Percentiles rank a stretch among this genome's conserved stretches.
phyloP scores from a whole-genome alignment of 1,284 basidiomycete genomes.

The Naganishia albida region DNA sequence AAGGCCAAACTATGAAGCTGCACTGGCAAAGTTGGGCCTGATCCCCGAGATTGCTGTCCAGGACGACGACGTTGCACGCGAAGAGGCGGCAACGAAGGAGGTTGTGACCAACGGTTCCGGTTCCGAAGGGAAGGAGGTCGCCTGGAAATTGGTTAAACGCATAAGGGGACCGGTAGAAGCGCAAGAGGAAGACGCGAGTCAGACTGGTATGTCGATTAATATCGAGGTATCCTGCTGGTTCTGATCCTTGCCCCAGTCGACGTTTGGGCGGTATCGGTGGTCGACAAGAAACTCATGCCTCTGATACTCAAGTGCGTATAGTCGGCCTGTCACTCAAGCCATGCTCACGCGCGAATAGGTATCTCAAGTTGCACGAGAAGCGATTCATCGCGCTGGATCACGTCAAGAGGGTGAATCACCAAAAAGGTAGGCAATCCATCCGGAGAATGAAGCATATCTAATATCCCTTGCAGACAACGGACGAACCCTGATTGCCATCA shows the following conservation, averaged over 20 bases:
- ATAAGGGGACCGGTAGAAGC: slow-evolving; percentile 64
- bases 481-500: slow-evolving; percentile 41
- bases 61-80: slow-evolving; percentile 6
- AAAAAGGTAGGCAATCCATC: neutral
- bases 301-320: slow-evolving; percentile 65
- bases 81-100: slow-evolving; percentile 41
- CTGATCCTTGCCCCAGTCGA: slow-evolving; percentile 56
- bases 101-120: neutral
- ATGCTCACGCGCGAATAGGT: slow-evolving; percentile 49
- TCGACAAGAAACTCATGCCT: slow-evolving; percentile 63
- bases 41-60: slow-evolving; percentile 5
- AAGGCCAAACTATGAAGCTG: slow-evolving; percentile 24
- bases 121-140: slow-evolving; percentile 67
- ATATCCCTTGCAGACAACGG: slow-evolving; percentile 1
- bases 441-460: neutral
- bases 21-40: slow-evolving; percentile 20
- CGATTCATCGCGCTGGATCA: neutral
- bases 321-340: slow-evolving; percentile 1
- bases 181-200: slow-evolving; percentile 59
- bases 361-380: slow-evolving; percentile 6
- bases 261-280: slow-evolving; percentile 76
- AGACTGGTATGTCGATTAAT: slow-evolving; percentile 16
- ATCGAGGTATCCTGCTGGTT: neutral
- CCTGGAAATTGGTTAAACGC: slow-evolving; percentile 60
- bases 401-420: slow-evolving; percentile 2